phyloP scores from a whole-genome alignment of 1,139 yeast genomes.

The Meyerozyma carpophila region DNA sequence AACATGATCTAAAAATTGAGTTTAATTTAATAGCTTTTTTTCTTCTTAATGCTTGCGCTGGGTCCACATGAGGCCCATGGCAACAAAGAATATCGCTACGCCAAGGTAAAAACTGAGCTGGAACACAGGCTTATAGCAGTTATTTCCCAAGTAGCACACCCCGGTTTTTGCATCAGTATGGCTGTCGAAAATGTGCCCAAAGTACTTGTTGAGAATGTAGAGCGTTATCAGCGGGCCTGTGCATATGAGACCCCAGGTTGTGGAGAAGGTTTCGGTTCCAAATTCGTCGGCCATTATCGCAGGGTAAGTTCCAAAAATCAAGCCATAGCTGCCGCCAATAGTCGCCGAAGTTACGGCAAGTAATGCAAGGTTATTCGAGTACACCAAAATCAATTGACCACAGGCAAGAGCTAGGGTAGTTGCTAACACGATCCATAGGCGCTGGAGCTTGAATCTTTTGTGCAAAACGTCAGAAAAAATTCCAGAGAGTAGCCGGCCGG shows the following conservation, averaged over 20 bases:
- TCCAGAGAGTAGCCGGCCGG: constrained; percentile 36
- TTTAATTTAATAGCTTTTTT: no score
- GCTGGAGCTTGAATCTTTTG: constrained; percentile 27
- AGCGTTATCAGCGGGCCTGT: constrained; percentile 36
- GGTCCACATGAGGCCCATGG: constrained; percentile 17
- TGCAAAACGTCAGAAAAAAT: constrained; percentile 33
- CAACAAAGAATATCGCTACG: constrained; percentile 17
- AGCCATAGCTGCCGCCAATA: constrained; percentile 37
- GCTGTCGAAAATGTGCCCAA: constrained; percentile 35
- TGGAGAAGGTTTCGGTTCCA: constrained; percentile 37
- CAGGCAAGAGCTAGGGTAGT: constrained; percentile 23
- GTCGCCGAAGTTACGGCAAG: constrained; percentile 28
- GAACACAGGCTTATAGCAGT: constrained; percentile 43
- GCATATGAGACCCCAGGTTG: constrained; percentile 43
- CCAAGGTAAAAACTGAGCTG: constrained; percentile 28
- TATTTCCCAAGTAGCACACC: constrained; percentile 32
- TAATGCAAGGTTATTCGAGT: constrained; percentile 21
- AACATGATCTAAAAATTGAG: no score
- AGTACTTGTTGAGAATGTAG: constrained; percentile 32
- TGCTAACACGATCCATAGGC: constrained; percentile 34
- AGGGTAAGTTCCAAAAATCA: constrained; percentile 40
- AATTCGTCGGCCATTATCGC: constrained; percentile 42
- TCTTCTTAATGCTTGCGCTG: not conserved
- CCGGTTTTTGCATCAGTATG: constrained; percentile 14
- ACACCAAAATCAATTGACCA: constrained; percentile 29